These are phyloP conservation scores for Kitagawia praeruptora DNA, from an alignment of 129 eudicot species.

Conservation along the genomic window DNA sequence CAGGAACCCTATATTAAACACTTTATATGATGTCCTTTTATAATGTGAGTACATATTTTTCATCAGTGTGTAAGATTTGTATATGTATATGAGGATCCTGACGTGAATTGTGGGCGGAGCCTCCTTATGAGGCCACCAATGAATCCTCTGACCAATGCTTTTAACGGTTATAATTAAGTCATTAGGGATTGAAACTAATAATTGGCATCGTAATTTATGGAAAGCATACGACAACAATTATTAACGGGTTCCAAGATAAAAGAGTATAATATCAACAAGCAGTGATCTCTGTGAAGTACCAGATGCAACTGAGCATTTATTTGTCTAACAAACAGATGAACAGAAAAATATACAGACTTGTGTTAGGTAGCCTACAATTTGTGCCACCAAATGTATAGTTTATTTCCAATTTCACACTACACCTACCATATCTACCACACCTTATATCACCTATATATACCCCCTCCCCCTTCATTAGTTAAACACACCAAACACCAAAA, in stretches of 20 bases:
- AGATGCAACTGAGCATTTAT: neutral
- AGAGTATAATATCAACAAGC: neutral
- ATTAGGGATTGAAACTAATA: neutral
- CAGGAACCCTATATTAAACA: neutral
- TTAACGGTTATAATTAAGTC: neutral
- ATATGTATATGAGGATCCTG: neutral
- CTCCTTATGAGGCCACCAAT: neutral
- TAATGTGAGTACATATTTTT: too few relatives aligned
- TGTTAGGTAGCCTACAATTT: too few relatives aligned
- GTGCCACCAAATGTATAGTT: too few relatives aligned
- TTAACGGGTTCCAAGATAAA: neutral
- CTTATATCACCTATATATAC: too few relatives aligned
- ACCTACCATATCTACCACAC: too few relatives aligned
- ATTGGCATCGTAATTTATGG: neutral
- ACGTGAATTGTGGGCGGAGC: neutral
- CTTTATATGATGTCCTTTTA: neutral
- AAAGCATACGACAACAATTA: neutral
- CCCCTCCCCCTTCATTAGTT: too few relatives aligned
- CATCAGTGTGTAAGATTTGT: neutral
- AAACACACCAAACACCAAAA: too few relatives aligned
- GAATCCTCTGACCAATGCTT: neutral
- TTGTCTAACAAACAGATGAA: neutral
- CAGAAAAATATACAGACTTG: neutral
- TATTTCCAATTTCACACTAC: too few relatives aligned
- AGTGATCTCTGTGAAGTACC: neutral